Evolutionary conservation across 2,329 filamentous ascomycete species (phyloP).

Genomic region (Fusarium brevicatenulatum): DNA sequence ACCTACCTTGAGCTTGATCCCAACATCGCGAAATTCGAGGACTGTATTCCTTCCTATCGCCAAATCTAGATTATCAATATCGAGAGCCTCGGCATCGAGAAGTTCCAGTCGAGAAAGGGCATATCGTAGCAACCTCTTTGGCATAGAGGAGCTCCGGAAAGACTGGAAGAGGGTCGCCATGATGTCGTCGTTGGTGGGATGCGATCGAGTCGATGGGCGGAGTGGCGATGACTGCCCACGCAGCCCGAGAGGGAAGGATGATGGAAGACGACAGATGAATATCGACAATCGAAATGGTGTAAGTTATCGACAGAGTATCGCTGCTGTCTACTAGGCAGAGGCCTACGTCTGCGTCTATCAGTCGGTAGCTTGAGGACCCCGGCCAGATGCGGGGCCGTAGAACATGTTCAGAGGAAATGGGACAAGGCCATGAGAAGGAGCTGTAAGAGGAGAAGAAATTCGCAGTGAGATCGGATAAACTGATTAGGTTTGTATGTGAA

Average conservation of each 20-base stretch:
- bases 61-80: constrained; percentile 87
- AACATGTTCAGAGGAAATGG: constrained; percentile 47
- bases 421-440: constrained; percentile 37
- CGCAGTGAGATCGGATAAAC: not conserved
- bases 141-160: constrained; percentile 76
- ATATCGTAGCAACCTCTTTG: constrained; percentile 89
- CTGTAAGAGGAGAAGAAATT: not conserved
- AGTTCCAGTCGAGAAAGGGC: constrained; percentile 84
- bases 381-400: constrained; percentile 49
- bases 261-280: constrained; percentile 5
- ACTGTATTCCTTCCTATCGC: constrained; percentile 83
- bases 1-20: constrained; percentile 77
- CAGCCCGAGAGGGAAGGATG: constrained; percentile 13
- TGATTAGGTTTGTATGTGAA: constrained; percentile 1
- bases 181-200: constrained; percentile 38
- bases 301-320: constrained; percentile 17
- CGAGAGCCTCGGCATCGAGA: constrained; percentile 86
- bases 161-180: constrained; percentile 80
- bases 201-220: constrained; percentile 15
- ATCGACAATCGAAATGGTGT: constrained; percentile 7
- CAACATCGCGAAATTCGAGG: constrained; percentile 88
- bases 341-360: constrained; percentile 38
- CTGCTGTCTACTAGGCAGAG: constrained; percentile 22
- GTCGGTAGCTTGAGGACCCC: constrained; percentile 49
- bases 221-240: constrained; percentile 34